Conservation (phyloP, 305 asterid genomes). For the Fraxinus sp. region DNA sequence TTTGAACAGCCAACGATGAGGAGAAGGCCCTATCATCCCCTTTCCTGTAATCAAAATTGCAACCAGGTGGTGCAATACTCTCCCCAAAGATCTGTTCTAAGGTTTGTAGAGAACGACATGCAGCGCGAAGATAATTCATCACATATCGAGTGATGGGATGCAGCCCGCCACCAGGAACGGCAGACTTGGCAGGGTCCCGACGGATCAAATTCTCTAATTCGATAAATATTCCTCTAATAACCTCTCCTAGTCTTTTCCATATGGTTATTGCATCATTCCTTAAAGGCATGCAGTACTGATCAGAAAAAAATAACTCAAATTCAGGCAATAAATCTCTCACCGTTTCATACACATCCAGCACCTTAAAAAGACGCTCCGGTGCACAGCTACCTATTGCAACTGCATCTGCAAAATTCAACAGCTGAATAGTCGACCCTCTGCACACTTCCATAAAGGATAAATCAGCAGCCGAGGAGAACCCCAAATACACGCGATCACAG, state of each 20-base stretch:
- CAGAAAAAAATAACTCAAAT: constrained; percentile 60
- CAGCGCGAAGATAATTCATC: constrained; percentile 85
- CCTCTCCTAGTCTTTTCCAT: constrained; percentile 80
- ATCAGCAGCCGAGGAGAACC: constrained; percentile 61
- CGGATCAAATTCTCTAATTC: constrained; percentile 87
- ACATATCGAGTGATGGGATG: constrained; percentile 81
- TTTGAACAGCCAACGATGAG: constrained; percentile 50
- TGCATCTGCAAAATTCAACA: constrained; percentile 76
- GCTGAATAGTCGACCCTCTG: constrained; percentile 72
- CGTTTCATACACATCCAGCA: constrained; percentile 77
- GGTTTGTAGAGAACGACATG: constrained; percentile 67
- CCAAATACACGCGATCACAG: constrained; percentile 64
- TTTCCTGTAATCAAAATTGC: constrained; percentile 48
- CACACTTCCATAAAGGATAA: constrained; percentile 81
- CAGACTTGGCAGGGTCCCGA: constrained; percentile 55
- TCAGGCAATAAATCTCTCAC: constrained; percentile 78
- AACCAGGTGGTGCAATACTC: constrained; percentile 28
- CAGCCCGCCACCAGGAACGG: too few species aligned
- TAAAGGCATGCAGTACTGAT: constrained; percentile 60
- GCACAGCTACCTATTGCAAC: constrained; percentile 85
- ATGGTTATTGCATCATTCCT: constrained; percentile 72
- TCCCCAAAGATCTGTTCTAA: constrained; percentile 81
- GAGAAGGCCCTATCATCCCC: constrained; percentile 55
- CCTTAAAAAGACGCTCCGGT: constrained; percentile 73
- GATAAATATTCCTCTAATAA: constrained; percentile 76